Evolutionary conservation across 2,329 filamentous ascomycete genomes (phyloP).

Genomic region (Domatiomyces globalis): DNA sequence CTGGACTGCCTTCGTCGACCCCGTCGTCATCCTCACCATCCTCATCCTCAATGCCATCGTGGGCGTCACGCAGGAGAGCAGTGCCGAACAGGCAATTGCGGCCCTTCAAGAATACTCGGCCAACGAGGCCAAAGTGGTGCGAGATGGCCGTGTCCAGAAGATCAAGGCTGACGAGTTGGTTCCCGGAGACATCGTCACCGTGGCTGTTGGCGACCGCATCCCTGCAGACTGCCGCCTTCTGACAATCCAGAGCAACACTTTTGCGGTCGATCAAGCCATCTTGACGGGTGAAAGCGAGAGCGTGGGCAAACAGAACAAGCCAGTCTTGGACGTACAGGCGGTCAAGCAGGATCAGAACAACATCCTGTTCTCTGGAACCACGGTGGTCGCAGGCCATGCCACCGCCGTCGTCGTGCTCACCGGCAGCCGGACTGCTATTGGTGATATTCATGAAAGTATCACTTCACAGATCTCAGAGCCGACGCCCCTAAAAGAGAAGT

Average conservation of each 20-base stretch:
- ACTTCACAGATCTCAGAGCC: constrained; percentile 95
- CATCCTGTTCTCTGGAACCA: constrained; percentile 96
- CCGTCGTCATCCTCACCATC: constrained; percentile 89
- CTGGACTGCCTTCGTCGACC: constrained; percentile 96
- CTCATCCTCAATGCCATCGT: constrained; percentile 93
- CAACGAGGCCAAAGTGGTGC: constrained; percentile 87
- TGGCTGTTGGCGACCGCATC: constrained; percentile 82
- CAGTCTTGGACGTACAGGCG: constrained; percentile 62
- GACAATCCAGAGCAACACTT: constrained; percentile 90
- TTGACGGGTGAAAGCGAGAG: constrained; percentile 96
- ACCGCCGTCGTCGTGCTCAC: constrained; percentile 83
- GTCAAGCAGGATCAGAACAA: constrained; percentile 97
- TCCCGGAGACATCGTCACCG: constrained; percentile 78
- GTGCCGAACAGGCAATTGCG: constrained; percentile 94
- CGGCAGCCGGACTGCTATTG: constrained; percentile 81
- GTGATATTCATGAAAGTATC: constrained; percentile 98
- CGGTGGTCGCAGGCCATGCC: constrained; percentile 86
- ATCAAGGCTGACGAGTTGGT: constrained; percentile 96
- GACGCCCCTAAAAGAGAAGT: constrained; percentile 93
- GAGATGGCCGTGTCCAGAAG: constrained; percentile 64
- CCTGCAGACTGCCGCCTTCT: constrained; percentile 88
- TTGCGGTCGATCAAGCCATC: constrained; percentile 91
- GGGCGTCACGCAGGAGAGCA: constrained; percentile 95
- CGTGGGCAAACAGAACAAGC: constrained; percentile 64
- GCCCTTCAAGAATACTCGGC: constrained; percentile 97